phyloP scores from a whole-genome alignment of 163 green algal genomes.

The Prototheca cutis region DNA sequence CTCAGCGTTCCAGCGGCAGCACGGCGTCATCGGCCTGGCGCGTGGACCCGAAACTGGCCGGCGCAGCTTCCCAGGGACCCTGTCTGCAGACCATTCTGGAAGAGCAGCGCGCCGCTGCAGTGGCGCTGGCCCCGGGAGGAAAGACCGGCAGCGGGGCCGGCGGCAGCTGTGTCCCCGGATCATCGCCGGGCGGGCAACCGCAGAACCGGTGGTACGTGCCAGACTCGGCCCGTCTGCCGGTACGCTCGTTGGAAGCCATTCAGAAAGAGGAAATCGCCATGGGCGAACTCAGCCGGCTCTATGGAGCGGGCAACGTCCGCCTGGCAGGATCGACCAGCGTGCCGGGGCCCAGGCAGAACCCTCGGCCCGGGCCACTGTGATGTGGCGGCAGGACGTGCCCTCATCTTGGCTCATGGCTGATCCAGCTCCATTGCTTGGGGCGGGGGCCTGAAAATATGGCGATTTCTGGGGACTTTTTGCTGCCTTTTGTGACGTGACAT shows the following conservation, averaged over 20 bases:
- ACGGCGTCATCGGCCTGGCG: too few relatives aligned
- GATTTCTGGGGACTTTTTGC: too few relatives aligned
- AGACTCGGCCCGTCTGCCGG: constrained; percentile 3
- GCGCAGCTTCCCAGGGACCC: background rate
- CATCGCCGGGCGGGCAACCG: background rate
- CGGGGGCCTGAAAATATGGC: too few relatives aligned
- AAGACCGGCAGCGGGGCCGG: background rate
- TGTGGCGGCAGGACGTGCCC: too few relatives aligned
- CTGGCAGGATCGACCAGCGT: too few relatives aligned
- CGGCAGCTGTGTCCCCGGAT: background rate
- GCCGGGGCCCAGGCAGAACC: too few relatives aligned
- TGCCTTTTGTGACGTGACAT: too few relatives aligned
- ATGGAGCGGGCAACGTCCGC: constrained; percentile 8
- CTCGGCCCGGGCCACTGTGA: too few relatives aligned
- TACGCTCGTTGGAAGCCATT: constrained; percentile 27
- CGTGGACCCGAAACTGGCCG: background rate
- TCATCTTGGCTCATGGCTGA: too few relatives aligned
- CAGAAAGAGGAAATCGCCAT: constrained; percentile 38
- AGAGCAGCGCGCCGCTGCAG: background rate
- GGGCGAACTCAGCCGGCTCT: constrained; percentile 19
- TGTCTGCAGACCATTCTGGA: background rate
- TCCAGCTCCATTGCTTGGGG: too few relatives aligned
- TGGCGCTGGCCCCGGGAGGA: too few relatives aligned
- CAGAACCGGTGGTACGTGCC: constrained; percentile 17
- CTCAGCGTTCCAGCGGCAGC: too few relatives aligned